Base-by-base conservation (phyloP, 176 grass and related monocot genomes). In the Oryza meyeriana region DNA sequence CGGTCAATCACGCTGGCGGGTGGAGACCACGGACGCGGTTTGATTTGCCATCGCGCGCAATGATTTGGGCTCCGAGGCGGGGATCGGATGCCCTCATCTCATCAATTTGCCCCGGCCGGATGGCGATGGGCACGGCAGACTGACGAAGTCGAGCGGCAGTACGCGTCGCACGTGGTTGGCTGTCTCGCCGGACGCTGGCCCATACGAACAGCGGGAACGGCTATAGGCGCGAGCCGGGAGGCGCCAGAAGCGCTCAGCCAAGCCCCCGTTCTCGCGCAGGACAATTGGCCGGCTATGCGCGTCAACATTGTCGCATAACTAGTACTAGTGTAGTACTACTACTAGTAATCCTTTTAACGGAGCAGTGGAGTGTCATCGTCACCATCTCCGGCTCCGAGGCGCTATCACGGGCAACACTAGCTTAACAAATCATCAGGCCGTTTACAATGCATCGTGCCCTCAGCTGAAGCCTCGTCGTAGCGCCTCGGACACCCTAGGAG, bases 41-140 rank as follows among this genome's bases (percentile, higher is more conserved):
- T 38, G 29, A 61, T 71, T 27, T 34, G 30, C 69, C 12, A 18
- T 32, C n/a, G 35, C 42, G n/a, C 8, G 41, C 84, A 36, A 84
- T 88, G 61, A 83, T 83, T 77, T 13, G 30, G 63, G 14, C 27
- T 38, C 13, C 4, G 22, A 33, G 28, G 26, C 33, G 47, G 77
- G n/a, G 66, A 25, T 33, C 20, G 22, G n/a, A 14, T 42, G 34
- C 34, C 59, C 29, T 33, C 32, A 4, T 33, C 61, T 55, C 50
- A 55, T 55, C 50, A 55, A 55, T 55, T 55, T 8, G 16, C 18
- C 50, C 50, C 50, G 50, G 30, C 59, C 24, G 28, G 70, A 75
- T 30, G 32, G 16, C 39, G 44, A 73, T 69, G 42, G 69, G 8
- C 10, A 30, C 34, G 8, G n/a, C 8, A 35, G 22, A 13, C 22